phyloP scores from a whole-genome alignment of 805 yeast genomes.

The Suhomyces faveliae region DNA sequence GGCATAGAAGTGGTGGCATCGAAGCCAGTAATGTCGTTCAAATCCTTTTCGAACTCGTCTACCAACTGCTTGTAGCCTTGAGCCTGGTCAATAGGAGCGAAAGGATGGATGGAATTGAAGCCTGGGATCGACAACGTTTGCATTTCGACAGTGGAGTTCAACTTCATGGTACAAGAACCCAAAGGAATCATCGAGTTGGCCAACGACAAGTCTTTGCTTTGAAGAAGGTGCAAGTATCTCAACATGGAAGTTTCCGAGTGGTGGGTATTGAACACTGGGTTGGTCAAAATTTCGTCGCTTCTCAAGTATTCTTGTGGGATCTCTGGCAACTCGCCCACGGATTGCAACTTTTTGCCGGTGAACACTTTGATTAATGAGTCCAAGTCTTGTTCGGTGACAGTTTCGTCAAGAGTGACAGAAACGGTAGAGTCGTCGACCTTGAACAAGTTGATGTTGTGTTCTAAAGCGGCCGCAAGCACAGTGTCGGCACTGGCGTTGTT shows the following conservation, averaged over 20 bases:
- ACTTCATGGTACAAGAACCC: conserved; percentile 98
- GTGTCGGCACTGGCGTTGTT: conserved; percentile 52
- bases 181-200: conserved; percentile 97
- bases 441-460: conserved; percentile 73
- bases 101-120: conserved; percentile 85
- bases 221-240: conserved; percentile 82
- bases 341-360: conserved; percentile 36
- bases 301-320: conserved; percentile 52
- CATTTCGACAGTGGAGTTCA: conserved; percentile 95
- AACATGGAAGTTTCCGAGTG: conserved; percentile 95
- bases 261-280: conserved; percentile 79
- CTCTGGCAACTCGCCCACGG: conserved; percentile 42
- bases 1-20: conserved; percentile 91
- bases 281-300: conserved; percentile 59
- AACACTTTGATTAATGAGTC: conserved; percentile 57
- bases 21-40: conserved; percentile 91
- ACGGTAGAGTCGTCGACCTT: conserved; percentile 60
- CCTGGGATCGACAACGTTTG: conserved; percentile 93
- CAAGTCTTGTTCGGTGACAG: conserved; percentile 66
- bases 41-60: conserved; percentile 73
- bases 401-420: conserved; percentile 88
- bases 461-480: conserved; percentile 56
- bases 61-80: conserved; percentile 78
- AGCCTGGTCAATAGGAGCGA: conserved; percentile 89
- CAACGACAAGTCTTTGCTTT: conserved; percentile 82